Evolutionary conservation across 164 flowering plant genomes (phyloP).

Genomic region (Tinospora cordifolia): DNA sequence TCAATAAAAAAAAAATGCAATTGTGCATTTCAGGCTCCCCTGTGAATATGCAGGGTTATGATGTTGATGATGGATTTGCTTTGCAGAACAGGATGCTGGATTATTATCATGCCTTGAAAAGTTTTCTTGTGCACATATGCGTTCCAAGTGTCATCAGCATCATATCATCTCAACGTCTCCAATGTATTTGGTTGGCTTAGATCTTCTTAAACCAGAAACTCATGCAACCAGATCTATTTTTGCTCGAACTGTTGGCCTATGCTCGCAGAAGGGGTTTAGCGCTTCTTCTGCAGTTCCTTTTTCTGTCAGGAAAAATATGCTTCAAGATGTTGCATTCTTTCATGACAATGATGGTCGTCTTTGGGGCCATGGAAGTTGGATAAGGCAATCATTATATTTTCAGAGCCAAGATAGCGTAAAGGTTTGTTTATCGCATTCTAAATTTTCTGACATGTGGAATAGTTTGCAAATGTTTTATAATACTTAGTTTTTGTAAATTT

Average conservation of each 20-base stretch:
- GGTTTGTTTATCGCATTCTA: conserved; percentile 43
- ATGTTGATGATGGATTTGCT: conserved; percentile 4
- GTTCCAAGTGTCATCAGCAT: conserved; percentile 14
- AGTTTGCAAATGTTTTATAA: background rate
- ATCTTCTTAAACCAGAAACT: conserved; percentile 38
- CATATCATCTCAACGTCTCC: conserved; percentile 30
- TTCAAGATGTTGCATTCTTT: conserved; percentile 32
- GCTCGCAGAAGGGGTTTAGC: conserved; percentile 49
- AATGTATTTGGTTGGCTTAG: conserved; percentile 47
- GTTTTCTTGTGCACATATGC: conserved; percentile 10
- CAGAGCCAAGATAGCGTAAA: conserved; percentile 35
- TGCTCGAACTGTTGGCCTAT: conserved; percentile 29
- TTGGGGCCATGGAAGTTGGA: conserved; percentile 41
- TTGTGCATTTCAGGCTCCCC: background rate
- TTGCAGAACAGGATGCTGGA: conserved; percentile 35
- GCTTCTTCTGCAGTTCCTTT: conserved; percentile 37
- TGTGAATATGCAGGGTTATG: background rate
- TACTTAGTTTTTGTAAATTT: background rate
- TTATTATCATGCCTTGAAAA: conserved; percentile 13
- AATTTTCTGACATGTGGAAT: background rate
- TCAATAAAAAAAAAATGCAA: background rate
- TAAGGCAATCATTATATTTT: conserved; percentile 36
- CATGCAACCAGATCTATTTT: conserved; percentile 29
- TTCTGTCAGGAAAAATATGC: conserved; percentile 29
- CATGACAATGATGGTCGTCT: conserved; percentile 34